Percentiles rank a stretch among this genome's conserved stretches.
phyloP scores from a whole-genome alignment of 106 monocot species.

The Acanthochlamys bracteata region DNA sequence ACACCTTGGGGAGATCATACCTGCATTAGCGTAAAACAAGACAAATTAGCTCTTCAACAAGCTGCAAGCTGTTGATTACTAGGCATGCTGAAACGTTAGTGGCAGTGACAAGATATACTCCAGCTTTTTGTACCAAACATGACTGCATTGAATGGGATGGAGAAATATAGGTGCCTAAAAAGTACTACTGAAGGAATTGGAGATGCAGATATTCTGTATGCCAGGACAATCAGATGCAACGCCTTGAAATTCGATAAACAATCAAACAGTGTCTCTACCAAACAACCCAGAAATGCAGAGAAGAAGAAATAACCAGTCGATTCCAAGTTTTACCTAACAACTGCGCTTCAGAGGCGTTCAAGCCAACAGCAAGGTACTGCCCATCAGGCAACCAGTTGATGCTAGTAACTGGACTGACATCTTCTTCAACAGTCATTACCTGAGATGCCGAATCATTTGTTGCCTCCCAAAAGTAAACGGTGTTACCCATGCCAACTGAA shows the following conservation, averaged over 20 bases:
- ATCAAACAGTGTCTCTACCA: not conserved
- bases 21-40: constrained; percentile 6
- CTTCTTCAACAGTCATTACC: constrained; percentile 43
- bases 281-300: not conserved
- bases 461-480: constrained; percentile 52
- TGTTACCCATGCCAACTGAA: constrained; percentile 39
- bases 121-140: too few species aligned
- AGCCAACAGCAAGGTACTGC: constrained; percentile 41
- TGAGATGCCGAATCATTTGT: constrained; percentile 29
- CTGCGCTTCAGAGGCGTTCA: constrained; percentile 49
- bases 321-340: constrained; percentile 42
- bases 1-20: constrained; percentile 38
- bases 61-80: too few species aligned
- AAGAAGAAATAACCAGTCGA: constrained; percentile 28
- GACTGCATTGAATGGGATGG: too few species aligned
- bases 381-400: constrained; percentile 68
- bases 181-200: too few species aligned
- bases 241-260: too few species aligned
- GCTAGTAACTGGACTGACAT: constrained; percentile 55
- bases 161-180: too few species aligned
- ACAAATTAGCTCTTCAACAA: too few species aligned
- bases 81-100: too few species aligned
- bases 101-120: too few species aligned
- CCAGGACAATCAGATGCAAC: too few species aligned
- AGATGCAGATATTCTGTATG: too few species aligned